A percentile compares a stretch with the other conserved stretches of the same genome.
Evolutionary conservation across 2,329 filamentous ascomycete genomes (phyloP).

Genomic region (Acrocalymma vagum): DNA sequence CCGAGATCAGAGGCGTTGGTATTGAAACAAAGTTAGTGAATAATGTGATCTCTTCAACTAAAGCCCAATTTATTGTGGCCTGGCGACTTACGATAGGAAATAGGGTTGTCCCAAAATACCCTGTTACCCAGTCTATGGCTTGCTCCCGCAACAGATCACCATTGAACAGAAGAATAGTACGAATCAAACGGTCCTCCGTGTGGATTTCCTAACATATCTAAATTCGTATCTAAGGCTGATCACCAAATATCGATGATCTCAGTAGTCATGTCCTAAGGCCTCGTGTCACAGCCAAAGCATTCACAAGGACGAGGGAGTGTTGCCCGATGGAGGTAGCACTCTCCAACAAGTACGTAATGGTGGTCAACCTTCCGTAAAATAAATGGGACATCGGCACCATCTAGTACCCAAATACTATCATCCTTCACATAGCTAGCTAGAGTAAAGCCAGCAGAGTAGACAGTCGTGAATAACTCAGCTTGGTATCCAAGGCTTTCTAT

Average conservation of each 20-base stretch:
- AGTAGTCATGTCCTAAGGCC: slow-evolving; percentile 14
- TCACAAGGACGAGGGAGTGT: slow-evolving; percentile 10
- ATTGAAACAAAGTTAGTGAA: too few relatives aligned
- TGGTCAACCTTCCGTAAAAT: slow-evolving; percentile 9
- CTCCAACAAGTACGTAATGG: slow-evolving; percentile 17
- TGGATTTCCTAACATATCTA: too few relatives aligned
- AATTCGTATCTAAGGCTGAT: too few relatives aligned
- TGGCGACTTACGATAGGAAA: too few relatives aligned
- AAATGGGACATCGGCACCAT: slow-evolving; percentile 12
- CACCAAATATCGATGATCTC: slow-evolving; percentile 21
- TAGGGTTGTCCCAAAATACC: too few relatives aligned
- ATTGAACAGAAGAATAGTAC: too few relatives aligned
- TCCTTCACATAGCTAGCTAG: neutral
- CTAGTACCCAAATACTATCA: slow-evolving; percentile 19
- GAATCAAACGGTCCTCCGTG: too few relatives aligned
- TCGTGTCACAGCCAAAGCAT: slow-evolving; percentile 9
- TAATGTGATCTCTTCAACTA: too few relatives aligned
- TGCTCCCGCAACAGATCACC: too few relatives aligned
- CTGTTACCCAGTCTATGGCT: too few relatives aligned
- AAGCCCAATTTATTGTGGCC: too few relatives aligned
- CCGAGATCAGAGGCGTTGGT: too few relatives aligned
- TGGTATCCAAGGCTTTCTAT: slow-evolving; percentile 3
- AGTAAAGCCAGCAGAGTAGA: slow-evolving; percentile 5
- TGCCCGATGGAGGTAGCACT: slow-evolving; percentile 19
- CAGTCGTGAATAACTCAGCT: slow-evolving; percentile 4